Evolutionary conservation across 2,329 filamentous ascomycete species (phyloP).

Genomic region (Hypoxylon sp.): DNA sequence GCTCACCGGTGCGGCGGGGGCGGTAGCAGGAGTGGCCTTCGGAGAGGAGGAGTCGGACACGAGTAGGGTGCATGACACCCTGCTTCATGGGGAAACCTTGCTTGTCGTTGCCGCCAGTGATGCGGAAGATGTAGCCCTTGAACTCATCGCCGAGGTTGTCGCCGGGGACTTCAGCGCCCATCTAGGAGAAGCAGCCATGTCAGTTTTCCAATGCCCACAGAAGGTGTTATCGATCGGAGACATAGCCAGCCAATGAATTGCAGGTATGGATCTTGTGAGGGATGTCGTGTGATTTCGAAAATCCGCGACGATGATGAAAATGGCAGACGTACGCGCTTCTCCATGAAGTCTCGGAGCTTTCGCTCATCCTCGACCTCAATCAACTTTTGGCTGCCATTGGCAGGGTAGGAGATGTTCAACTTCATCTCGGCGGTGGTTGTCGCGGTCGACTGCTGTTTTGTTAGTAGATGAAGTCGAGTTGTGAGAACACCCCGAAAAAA

Average conservation of each 20-base stretch:
- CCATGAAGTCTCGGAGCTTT: conserved; percentile 99
- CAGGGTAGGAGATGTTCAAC: conserved; percentile 86
- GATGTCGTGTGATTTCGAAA: conserved; percentile 54
- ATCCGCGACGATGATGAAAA: conserved; percentile 44
- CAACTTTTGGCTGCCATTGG: conserved; percentile 99
- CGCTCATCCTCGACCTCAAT: conserved; percentile 99
- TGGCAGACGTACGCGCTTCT: conserved; percentile 82
- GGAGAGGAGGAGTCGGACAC: conserved; percentile 96
- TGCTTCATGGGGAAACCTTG: conserved; percentile 99
- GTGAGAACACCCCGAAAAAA: conserved; percentile 46
- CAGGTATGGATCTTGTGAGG: conserved; percentile 18
- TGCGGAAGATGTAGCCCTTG: conserved; percentile 99
- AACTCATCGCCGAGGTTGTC: conserved; percentile 99
- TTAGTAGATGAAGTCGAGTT: conserved; percentile 53
- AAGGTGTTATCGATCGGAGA: background rate
- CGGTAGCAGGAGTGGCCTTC: conserved; percentile 99
- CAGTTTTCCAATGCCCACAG: conserved; percentile 51
- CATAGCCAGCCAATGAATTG: background rate
- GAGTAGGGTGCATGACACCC: conserved; percentile 98
- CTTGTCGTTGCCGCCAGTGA: conserved; percentile 99
- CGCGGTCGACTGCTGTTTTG: conserved; percentile 53
- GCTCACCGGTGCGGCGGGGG: conserved; percentile 96
- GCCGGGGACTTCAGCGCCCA: conserved; percentile 92
- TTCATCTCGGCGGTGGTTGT: conserved; percentile 75
- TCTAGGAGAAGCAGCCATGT: conserved; percentile 64